phyloP scores from a whole-genome alignment of 163 green algal species.

The Coccomyxa subellipsoidea region DNA sequence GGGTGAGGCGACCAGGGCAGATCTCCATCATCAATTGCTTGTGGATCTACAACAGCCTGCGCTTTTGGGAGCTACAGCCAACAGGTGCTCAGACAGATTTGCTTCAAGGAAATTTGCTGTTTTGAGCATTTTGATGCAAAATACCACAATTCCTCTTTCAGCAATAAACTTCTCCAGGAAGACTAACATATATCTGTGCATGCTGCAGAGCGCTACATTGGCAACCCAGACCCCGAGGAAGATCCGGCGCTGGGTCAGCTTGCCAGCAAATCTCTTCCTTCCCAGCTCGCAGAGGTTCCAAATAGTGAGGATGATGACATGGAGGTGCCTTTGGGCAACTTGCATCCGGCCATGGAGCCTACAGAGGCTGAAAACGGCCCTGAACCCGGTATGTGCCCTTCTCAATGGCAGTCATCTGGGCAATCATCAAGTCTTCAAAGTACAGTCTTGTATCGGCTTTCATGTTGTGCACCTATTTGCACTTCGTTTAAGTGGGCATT shows the following conservation, averaged over 20 bases:
- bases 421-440: too few relatives aligned
- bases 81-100: too few relatives aligned
- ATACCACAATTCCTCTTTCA: too few relatives aligned
- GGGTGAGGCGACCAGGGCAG: not conserved
- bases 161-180: too few relatives aligned
- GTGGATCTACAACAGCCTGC: slow-evolving; percentile 20
- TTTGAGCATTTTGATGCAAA: too few relatives aligned
- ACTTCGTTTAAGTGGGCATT: too few relatives aligned
- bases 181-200: not conserved
- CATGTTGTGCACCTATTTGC: too few relatives aligned
- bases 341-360: not conserved
- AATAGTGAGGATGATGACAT: not conserved
- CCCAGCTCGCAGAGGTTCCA: not conserved
- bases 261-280: not conserved
- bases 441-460: too few relatives aligned
- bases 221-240: not conserved
- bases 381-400: not conserved
- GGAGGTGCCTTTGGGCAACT: not conserved
- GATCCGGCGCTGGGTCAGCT: not conserved
- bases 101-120: too few relatives aligned
- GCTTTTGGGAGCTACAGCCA: slow-evolving; percentile 10
- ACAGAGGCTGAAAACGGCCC: not conserved
- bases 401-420: too few relatives aligned
- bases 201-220: slow-evolving; percentile 2
- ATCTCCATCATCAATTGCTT: slow-evolving; percentile 20